Evolutionary conservation across 2,329 filamentous ascomycete species (phyloP), one percentile per base, ranked within the genome.

Genomic region (Daldinia sp.): DNA sequence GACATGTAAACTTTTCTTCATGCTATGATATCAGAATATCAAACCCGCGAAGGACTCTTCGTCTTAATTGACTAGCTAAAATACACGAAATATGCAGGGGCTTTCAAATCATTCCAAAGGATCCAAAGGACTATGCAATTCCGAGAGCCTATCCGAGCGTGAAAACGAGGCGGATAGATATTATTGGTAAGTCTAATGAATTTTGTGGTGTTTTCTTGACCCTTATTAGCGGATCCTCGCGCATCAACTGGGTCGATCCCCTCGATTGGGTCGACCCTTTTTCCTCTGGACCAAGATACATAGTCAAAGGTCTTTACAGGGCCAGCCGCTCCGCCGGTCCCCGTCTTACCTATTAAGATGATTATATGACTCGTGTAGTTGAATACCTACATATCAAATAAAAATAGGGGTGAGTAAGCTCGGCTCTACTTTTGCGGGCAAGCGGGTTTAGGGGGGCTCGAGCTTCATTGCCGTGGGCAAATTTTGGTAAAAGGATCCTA

Each of bases 241-340:
- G 30, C 35, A 59, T 60, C 37, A 43, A 13, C 41, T 41, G 39
- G 53, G 21, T 57, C 41, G 39, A 58, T 58, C 52, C 41, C 39
- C 48, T 64, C 52, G 58, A 65, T 65, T 65, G 58, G 54, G 58
- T 65, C 61, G 34, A 32, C 49, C 54, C 17, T 29, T 53, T 51
- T 27, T 37, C 54, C 34, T 29, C 51, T 48, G 53, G 49, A 53
- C 29, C 63, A 49, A 48, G 54, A 62, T 53, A 48, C 39, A 45
- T 27, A 15, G 39, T 21, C 41, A 63, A 57, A 45, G 29, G 29
- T 52, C 15, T n/a, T n/a, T 30, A 32, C 37, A 51, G 58, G 41
- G 48, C 50, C 37, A 47, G 61, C 63, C 61, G 50, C 53, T 58
- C 61, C 48, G 61, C 54, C 64, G 59, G 61, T 58, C 57, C 50